Base-by-base conservation (phyloP, 2,329 filamentous ascomycete genomes). In the Trichoderma gracile region DNA sequence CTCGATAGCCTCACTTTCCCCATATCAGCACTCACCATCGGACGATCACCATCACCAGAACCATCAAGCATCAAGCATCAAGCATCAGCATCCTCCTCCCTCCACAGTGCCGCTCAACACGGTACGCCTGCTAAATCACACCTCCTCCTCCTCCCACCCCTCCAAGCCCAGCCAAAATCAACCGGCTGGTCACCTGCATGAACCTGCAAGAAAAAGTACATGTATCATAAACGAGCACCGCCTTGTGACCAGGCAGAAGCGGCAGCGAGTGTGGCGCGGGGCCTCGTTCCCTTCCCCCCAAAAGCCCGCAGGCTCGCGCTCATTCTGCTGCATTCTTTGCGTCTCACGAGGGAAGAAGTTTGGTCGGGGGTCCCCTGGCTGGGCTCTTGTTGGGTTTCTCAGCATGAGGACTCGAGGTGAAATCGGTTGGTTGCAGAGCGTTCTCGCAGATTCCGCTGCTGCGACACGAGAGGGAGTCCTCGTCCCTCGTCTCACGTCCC, bases 211-310 rank as follows among this genome's bases (percentile, higher is more conserved):
- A n/a, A n/a, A n/a, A 63, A 43, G 33, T 38, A 38, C 33, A 38
- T 38, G 33, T 38, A 38, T 30, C 30, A 14, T 38, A 61, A 65
- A 47, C 56, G 27, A 60, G 40, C 57, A 62, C 38, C 64, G 64
- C 64, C 65, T 65, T 65, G 65, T 67, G 65, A 67, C 65, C 65
- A 67, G 58, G 64, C 57, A 65, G 50, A 62, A 65, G 58, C 46
- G 33, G 33, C 33, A 38, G 33, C 33, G 33, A 9, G 10, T 38
- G 43, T 61, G 60, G 64, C 49, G 55, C 58, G 58, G 52, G 64
- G 58, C 43, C 58, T 8, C 9, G 8, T 30, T 30, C 30, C 9
- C 9, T 8, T 19, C 58, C 60, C 47, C 42, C 23, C 10, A 14
- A 38, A 30, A 38, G 33, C 2, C 33, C 12, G 33, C 33, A 38